Percentiles rank a stretch among this genome's conserved stretches.
Conservation (phyloP, 2,329 filamentous ascomycete species). For the Aspergillus eucalypticola region DNA sequence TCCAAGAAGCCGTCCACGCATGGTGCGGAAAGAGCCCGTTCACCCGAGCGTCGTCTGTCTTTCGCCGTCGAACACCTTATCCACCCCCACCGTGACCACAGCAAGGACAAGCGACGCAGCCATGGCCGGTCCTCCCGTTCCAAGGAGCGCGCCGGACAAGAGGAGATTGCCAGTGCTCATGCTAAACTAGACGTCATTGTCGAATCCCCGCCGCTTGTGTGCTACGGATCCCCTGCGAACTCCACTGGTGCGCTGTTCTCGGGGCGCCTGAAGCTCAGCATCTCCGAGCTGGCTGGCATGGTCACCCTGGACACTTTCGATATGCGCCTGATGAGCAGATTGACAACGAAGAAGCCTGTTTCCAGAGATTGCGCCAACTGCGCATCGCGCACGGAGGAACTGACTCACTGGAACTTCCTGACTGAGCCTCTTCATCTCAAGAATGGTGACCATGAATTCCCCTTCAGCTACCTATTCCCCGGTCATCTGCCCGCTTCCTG, state of each 20-base stretch:
- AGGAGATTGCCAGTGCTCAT: constrained; percentile 39
- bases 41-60: constrained; percentile 43
- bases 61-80: constrained; percentile 48
- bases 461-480: constrained; percentile 83
- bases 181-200: constrained; percentile 64
- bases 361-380: constrained; percentile 77
- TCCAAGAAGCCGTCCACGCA: constrained; percentile 31
- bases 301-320: constrained; percentile 69
- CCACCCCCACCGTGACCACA: constrained; percentile 43
- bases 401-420: constrained; percentile 79
- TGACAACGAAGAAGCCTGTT: constrained; percentile 79
- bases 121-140: constrained; percentile 38
- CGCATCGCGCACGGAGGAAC: constrained; percentile 66
- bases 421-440: constrained; percentile 49
- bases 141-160: constrained; percentile 37
- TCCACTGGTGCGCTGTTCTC: constrained; percentile 85
- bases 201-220: constrained; percentile 83
- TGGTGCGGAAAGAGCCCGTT: constrained; percentile 33
- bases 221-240: constrained; percentile 72
- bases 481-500: constrained; percentile 84
- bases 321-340: constrained; percentile 69
- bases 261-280: constrained; percentile 73
- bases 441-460: constrained; percentile 71
- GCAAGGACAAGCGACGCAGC: constrained; percentile 45
- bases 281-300: constrained; percentile 63